Percentiles rank a stretch among this genome's conserved stretches.
phyloP scores from a whole-genome alignment of 2,329 filamentous ascomycete species.

The Fusarium sororula region DNA sequence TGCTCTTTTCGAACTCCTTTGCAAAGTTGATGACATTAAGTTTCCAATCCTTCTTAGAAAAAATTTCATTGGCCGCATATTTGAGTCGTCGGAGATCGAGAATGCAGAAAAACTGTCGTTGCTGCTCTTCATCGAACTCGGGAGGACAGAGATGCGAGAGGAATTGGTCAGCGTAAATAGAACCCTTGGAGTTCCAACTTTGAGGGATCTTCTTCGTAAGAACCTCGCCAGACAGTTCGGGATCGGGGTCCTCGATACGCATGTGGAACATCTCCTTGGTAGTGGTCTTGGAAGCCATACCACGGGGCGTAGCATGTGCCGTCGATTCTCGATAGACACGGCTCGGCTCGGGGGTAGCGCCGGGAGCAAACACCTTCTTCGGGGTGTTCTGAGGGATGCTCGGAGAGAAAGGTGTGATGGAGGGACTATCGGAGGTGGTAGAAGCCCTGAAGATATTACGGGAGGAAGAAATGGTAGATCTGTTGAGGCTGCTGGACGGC shows the following conservation, averaged over 20 bases:
- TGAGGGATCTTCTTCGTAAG: constrained; percentile 63
- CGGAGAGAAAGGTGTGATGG: constrained; percentile 54
- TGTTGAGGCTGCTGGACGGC: constrained; percentile 49
- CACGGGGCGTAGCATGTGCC: constrained; percentile 58
- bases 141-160: constrained; percentile 65
- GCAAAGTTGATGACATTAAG: constrained; percentile 70
- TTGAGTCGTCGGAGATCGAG: constrained; percentile 69
- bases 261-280: constrained; percentile 65
- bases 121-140: constrained; percentile 66
- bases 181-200: constrained; percentile 60
- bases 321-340: constrained; percentile 56
- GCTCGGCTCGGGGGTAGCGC: constrained; percentile 55
- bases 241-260: constrained; percentile 67
- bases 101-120: constrained; percentile 70
- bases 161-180: constrained; percentile 69
- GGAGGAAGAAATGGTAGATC: constrained; percentile 48
- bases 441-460: constrained; percentile 56
- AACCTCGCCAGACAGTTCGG: constrained; percentile 64
- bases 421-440: constrained; percentile 47
- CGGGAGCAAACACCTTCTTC: constrained; percentile 59
- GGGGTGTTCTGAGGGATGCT: constrained; percentile 55
- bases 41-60: constrained; percentile 69
- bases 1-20: constrained; percentile 71
- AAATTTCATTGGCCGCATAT: constrained; percentile 69
- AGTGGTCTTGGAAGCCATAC: constrained; percentile 59